phyloP scores from a whole-genome alignment of 768 basidiomycete genomes.

The Amanita subjunquillea region DNA sequence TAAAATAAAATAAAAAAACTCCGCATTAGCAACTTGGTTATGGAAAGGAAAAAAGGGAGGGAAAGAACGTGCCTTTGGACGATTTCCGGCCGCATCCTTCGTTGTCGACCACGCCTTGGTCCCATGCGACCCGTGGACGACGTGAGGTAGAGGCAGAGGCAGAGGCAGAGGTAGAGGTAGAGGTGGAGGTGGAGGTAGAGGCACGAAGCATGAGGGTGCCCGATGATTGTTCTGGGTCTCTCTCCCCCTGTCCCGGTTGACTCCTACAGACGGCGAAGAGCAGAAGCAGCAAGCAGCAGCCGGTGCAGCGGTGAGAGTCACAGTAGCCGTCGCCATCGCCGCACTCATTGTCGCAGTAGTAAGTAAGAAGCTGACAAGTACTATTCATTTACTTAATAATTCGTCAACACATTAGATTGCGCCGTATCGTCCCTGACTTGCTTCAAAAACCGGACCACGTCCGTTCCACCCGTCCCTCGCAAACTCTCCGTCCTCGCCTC shows the following conservation, averaged over 20 bases:
- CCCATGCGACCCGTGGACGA: constrained; percentile 67
- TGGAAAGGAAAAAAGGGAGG: background rate
- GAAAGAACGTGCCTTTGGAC: constrained; percentile 69
- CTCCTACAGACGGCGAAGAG: no score
- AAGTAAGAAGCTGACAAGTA: no score
- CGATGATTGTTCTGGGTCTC: constrained; percentile 10
- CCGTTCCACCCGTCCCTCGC: constrained; percentile 78
- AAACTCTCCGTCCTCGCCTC: constrained; percentile 11
- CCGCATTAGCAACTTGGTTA: background rate
- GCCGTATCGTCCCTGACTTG: constrained; percentile 44
- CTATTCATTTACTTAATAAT: no score
- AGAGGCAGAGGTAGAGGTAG: no score
- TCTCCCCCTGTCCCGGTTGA: no score
- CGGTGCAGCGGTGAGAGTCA: background rate
- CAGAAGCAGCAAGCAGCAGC: background rate
- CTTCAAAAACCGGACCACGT: constrained; percentile 69
- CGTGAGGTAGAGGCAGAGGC: constrained; percentile 17
- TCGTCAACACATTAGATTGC: no score
- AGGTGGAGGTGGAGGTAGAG: constrained; percentile 15
- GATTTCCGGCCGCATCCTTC: constrained; percentile 85
- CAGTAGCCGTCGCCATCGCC: background rate
- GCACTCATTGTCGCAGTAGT: background rate
- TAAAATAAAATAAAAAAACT: constrained; percentile 16
- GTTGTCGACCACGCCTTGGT: constrained; percentile 81
- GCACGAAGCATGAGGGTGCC: constrained; percentile 57